Evolutionary conservation across 2,329 filamentous ascomycete species (phyloP), one percentile per base, ranked within the genome.

Genomic region (Monilinia fructicola): DNA sequence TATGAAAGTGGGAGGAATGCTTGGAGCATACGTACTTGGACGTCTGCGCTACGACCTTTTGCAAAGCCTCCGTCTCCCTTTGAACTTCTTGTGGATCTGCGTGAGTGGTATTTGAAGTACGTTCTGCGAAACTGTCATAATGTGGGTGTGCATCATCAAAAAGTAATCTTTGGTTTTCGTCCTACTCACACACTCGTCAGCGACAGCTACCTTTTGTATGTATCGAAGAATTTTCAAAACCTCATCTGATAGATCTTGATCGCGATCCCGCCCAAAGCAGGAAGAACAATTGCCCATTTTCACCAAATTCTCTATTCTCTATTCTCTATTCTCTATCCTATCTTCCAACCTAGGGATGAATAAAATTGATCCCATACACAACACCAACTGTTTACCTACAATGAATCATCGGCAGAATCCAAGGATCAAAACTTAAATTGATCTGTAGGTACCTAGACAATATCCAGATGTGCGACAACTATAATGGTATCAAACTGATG

Each of bases 81-180:
- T 88, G 86, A 35, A 83, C 82, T 75, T 89, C 87, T 68, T 86
- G 79, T 12, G 85, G 84, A 71, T 88, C 86, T 73, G 84, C 82
- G 72, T 85, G 84, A 61, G 80, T 71, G 26, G 66, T 78, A 65
- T 81, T 82, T 69, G 85, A 73, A 50, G 81, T 80, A 65, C 84
- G 80, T 53, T 89, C 85, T 66, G 81, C 82, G 70, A 89, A 88
- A 75, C 85, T 88, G 58, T 86, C 86, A 69, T 89, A 89, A 66
- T 87, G 82, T 67, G 80, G 80, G 72, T 84, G 84, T 46, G 83
- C 79, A 67, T 89, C 87, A 70, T 88, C 86, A 74, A 87, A 87
- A 35, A 89, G 80, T 26, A 87, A 79, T 48, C 85, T 81, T 21
- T 82, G 82, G 66, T 71, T 72, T 53, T 77, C 75, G 63, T 74